These are phyloP conservation scores for Boletus fagicola DNA, from an alignment of 768 basidiomycete genomes.

Conservation along the genomic window DNA sequence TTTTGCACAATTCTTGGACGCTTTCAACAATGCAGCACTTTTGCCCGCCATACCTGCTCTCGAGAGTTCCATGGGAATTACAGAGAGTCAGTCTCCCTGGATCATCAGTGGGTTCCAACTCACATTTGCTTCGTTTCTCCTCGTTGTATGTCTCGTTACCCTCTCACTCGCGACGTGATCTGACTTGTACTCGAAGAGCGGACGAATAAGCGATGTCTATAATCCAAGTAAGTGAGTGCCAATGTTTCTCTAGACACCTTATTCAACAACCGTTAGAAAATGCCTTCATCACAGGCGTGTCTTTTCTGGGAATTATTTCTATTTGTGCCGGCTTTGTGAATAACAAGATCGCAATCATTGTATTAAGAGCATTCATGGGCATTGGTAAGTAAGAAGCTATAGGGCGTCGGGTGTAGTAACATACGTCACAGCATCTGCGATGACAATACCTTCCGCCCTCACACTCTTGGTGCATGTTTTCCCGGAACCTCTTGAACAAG, in stretches of 20 bases:
- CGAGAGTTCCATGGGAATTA: conserved; percentile 13
- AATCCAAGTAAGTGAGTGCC: conserved; percentile 30
- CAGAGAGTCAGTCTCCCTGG: conserved; percentile 30
- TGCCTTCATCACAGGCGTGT: conserved; percentile 43
- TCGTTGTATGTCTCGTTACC: conserved; percentile 17
- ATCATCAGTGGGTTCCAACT: conserved; percentile 43
- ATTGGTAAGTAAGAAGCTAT: conserved; percentile 31
- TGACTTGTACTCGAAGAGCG: conserved; percentile 19
- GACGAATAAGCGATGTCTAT: conserved; percentile 26
- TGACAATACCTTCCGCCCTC: conserved; percentile 51
- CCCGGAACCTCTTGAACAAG: conserved; percentile 45
- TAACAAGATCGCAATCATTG: conserved; percentile 46
- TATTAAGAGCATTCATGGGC: conserved; percentile 52
- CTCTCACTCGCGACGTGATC: background rate
- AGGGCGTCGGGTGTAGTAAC: conserved; percentile 2
- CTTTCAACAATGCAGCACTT: conserved; percentile 42
- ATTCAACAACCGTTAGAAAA: conserved; percentile 38
- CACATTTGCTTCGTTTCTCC: conserved; percentile 43
- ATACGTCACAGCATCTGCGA: conserved; percentile 38
- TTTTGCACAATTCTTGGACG: conserved; percentile 44
- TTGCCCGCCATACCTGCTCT: conserved; percentile 42
- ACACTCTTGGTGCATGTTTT: conserved; percentile 50
- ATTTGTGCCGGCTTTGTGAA: conserved; percentile 45
- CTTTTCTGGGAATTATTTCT: conserved; percentile 42
- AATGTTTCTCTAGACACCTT: conserved; percentile 23